Conservation (phyloP, 2,329 filamentous ascomycete genomes). For the Keithomyces neogunnii region DNA sequence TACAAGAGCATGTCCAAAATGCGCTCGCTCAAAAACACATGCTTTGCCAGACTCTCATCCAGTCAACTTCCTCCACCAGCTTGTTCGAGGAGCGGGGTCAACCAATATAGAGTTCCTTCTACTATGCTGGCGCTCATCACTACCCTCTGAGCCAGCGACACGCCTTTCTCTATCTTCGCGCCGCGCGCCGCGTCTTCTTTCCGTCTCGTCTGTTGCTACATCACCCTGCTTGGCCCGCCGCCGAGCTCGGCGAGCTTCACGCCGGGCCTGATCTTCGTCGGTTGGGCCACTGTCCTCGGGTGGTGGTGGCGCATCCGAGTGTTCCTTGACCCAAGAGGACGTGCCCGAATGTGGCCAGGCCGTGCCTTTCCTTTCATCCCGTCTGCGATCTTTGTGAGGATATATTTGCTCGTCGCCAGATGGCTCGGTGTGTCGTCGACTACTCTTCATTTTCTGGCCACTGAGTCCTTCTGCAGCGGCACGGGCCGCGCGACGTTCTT, state of each 20-base stretch:
- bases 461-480: conserved; percentile 32
- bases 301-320: conserved; percentile 52
- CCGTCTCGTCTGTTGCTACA: conserved; percentile 30
- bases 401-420: conserved; percentile 38
- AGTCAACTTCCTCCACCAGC: conserved; percentile 52
- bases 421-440: conserved; percentile 32
- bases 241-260: conserved; percentile 38
- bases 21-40: conserved; percentile 2
- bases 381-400: conserved; percentile 26
- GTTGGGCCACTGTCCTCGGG: conserved; percentile 31
- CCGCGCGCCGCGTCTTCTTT: conserved; percentile 33
- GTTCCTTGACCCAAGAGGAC: conserved; percentile 58
- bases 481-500: conserved; percentile 39
- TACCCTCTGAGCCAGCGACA: conserved; percentile 29
- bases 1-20: not conserved
- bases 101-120: conserved; percentile 32
- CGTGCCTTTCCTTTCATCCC: conserved; percentile 26
- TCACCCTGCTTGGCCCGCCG: conserved; percentile 36
- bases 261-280: conserved; percentile 41
- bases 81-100: conserved; percentile 42
- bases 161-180: conserved; percentile 29
- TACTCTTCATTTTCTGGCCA: conserved; percentile 21
- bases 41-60: conserved; percentile 18
- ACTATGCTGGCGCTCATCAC: conserved; percentile 34
- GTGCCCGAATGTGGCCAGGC: conserved; percentile 57